Base-by-base conservation (phyloP, 1,139 yeast genomes). In the Zygoascus meyerae region DNA sequence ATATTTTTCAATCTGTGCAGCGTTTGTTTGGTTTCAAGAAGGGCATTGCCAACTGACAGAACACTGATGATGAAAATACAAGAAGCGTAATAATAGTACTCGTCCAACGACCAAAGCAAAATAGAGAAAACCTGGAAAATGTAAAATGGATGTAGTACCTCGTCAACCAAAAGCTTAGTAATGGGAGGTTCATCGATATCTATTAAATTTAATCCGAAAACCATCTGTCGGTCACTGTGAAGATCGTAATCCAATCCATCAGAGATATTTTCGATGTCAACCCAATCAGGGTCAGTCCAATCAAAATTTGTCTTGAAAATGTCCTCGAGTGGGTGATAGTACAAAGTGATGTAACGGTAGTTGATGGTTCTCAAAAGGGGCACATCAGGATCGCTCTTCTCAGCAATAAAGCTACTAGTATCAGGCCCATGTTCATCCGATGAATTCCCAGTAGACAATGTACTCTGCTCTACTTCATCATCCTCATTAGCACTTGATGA, bases 71-170 rank as follows among this genome's bases (percentile, higher is more conserved):
- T 54, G 56, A 94, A 84, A 52, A 92, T 92, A 66, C 98, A 94
- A 29, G 80, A 75, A 0, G 99, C 99, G 63, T 92, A 92, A 67
- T 90, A 92, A 63, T 81, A 86, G 64, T 94, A 92, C 57, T 86
- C 83, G 63, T 92, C 99, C 32, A 87, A 79, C 12, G 89, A 75
- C 99, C 99, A 92, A 40, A 92, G 71, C 33, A 89, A 70, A 48
- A 92, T 84, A 2, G 97, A 89, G 61, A 92, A 90, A 1, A 92
- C 82, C 66, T 94, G 98, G 64, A 92, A 92, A 35, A 94, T 76
- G 62, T 94, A 92, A 62, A 92, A 92, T 1, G 98, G 98, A 63
- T 92, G 98, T 45, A 92, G 69, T 0, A 87, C 87, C 64, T 94
- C 98, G 59, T 89, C 95, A 29, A 84, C 71, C 42, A 94, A 71